phyloP scores from a whole-genome alignment of 148 eudicot genomes.

The Agrostemma githago region DNA sequence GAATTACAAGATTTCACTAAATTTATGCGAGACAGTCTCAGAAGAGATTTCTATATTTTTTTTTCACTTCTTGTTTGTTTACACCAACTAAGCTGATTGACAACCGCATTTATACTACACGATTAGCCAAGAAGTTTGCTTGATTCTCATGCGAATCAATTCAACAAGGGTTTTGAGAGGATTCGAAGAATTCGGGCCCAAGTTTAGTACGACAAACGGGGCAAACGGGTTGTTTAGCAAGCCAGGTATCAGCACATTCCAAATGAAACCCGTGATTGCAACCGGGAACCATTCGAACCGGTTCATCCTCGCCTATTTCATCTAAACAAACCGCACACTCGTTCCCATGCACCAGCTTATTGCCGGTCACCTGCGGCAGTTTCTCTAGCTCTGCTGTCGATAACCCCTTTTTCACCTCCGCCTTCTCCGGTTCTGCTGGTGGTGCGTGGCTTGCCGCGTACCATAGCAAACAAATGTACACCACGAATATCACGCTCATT shows the following conservation, averaged over 20 bases:
- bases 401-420: constrained; percentile 40
- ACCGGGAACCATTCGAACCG: constrained; percentile 82
- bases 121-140: too few species aligned
- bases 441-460: constrained; percentile 36
- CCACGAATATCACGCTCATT: constrained; percentile 60
- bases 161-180: constrained; percentile 52
- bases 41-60: too few species aligned
- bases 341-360: constrained; percentile 52
- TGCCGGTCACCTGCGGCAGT: constrained; percentile 63
- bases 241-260: constrained; percentile 84
- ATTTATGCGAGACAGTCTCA: too few species aligned
- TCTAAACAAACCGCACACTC: constrained; percentile 91
- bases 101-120: too few species aligned
- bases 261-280: constrained; percentile 94
- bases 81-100: too few species aligned
- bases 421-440: constrained; percentile 37
- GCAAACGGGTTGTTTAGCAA: constrained; percentile 58
- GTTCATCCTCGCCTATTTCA: constrained; percentile 59
- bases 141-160: too few species aligned
- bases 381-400: constrained; percentile 66
- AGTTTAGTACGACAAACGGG: constrained; percentile 76
- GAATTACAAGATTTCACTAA: too few species aligned
- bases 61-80: too few species aligned
- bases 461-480: constrained; percentile 66
- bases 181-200: constrained; percentile 40